Base-by-base conservation (phyloP, 1,284 basidiomycete species). In the Irpex sp. region DNA sequence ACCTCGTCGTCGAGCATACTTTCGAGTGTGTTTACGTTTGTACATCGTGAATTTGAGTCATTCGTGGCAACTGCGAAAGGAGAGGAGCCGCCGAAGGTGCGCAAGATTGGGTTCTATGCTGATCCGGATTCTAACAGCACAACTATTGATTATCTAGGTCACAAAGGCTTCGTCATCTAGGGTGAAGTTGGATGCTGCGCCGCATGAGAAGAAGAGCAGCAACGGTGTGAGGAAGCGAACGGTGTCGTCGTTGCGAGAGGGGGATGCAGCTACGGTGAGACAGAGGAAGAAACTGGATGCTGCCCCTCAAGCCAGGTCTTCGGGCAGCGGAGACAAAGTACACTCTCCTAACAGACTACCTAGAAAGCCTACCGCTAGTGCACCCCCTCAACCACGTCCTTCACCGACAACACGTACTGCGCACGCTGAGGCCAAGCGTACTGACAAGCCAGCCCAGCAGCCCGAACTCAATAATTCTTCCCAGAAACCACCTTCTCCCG, bases 51-150 rank as follows among this genome's bases (percentile, higher is more conserved):
- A 71, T 68, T 91, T 35, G 84, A 84, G 56, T 85, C 85, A 14
- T 91, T 91, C 71, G 79, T 90, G 18, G 73, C 80, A 45, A 85
- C 78, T 67, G 89, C 88, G 57, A 83, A 84, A 4, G 86, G 86
- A 2, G 74, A 75, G 16, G 65, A 70, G 7, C 65, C 73, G 6
- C 60, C 66, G 51, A 57, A 69, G 67, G 73, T 73, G 39, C 6
- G 35, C 35, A 60, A n/a, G 18, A 48, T 36, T 33, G 23, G 49
- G 18, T 14, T 28, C 10, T 19, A n/a, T 51, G 49, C 19, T 19
- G 49, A 51, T 51, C 49, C 49, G 19, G 49, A 60, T 45, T 37
- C 33, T 28, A 21, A 35, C 16, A 33, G 54, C 36, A 35, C 21
- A 57, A 35, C 47, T 21, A 51, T 51, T 21, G 12, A 58, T 42